phyloP scores from a whole-genome alignment of 1,284 basidiomycete genomes.

The Earliella scabrosa region DNA sequence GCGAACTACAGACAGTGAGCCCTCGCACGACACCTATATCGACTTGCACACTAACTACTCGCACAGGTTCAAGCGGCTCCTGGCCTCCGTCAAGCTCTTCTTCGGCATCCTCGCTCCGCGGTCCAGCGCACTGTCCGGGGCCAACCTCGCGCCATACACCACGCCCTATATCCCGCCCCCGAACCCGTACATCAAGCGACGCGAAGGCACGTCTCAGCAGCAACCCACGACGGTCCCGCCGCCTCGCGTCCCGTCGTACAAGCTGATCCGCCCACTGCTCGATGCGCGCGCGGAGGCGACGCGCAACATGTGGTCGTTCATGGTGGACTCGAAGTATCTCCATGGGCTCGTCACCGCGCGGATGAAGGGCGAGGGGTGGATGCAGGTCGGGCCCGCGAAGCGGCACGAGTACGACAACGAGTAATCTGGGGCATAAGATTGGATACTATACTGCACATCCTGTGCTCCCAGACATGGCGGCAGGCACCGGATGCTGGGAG shows the following conservation, averaged over 20 bases:
- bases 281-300: slow-evolving; percentile 28
- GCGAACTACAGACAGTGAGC: slow-evolving; percentile 41
- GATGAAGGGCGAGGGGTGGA: slow-evolving; percentile 20
- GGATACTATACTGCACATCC: no score
- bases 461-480: no score
- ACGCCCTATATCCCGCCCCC: slow-evolving; percentile 27
- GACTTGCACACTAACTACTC: background rate
- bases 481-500: no score
- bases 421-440: no score
- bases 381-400: slow-evolving; percentile 24
- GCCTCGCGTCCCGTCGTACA: slow-evolving; percentile 11
- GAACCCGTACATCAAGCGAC: slow-evolving; percentile 33
- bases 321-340: slow-evolving; percentile 24
- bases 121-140: slow-evolving; percentile 16
- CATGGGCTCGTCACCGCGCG: slow-evolving; percentile 16
- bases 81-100: slow-evolving; percentile 42
- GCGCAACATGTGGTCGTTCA: slow-evolving; percentile 20
- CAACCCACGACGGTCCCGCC: background rate
- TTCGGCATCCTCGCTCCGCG: slow-evolving; percentile 31
- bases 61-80: slow-evolving; percentile 38
- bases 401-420: background rate
- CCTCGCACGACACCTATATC: background rate
- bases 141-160: slow-evolving; percentile 22
- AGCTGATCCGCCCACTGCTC: slow-evolving; percentile 28
- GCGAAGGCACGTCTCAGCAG: slow-evolving; percentile 1